phyloP scores from a whole-genome alignment of 768 basidiomycete genomes.

The Phylloporus arenicola region DNA sequence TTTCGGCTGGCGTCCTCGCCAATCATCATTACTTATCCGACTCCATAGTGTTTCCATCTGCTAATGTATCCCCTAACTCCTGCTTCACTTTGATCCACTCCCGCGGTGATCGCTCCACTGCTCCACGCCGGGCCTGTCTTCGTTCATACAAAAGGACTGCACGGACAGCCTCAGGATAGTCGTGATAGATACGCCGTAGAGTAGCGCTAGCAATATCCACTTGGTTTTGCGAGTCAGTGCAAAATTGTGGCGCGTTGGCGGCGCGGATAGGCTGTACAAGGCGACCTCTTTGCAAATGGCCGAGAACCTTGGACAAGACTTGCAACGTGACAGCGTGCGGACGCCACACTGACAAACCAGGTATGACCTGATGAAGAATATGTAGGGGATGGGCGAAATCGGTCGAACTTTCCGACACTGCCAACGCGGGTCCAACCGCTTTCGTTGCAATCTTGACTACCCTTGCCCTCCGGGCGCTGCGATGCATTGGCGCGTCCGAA shows the following conservation, averaged over 20 bases:
- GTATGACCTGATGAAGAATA: slow-evolving; percentile 57
- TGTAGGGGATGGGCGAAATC: slow-evolving; percentile 59
- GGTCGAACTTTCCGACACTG: slow-evolving; percentile 17
- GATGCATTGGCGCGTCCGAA: slow-evolving; percentile 29
- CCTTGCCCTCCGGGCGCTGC: slow-evolving; percentile 21
- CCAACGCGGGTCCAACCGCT: slow-evolving; percentile 11
- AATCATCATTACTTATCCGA: slow-evolving; percentile 21
- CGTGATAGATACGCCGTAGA: slow-evolving; percentile 41
- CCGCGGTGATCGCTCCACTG: slow-evolving; percentile 9
- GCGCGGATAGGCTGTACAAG: slow-evolving; percentile 39
- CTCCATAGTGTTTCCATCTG: slow-evolving; percentile 17
- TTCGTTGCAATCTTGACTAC: slow-evolving; percentile 18
- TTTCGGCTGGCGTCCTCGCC: slow-evolving; percentile 8
- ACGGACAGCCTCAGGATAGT: slow-evolving; percentile 45
- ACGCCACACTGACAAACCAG: slow-evolving; percentile 60
- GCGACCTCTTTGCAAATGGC: slow-evolving; percentile 46
- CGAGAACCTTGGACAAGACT: slow-evolving; percentile 42
- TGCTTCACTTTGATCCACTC: slow-evolving; percentile 18
- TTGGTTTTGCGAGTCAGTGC: slow-evolving; percentile 19
- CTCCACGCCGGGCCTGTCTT: slow-evolving; percentile 23
- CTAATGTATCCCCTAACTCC: slow-evolving; percentile 22
- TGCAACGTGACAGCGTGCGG: slow-evolving; percentile 50
- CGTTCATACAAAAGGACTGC: slow-evolving; percentile 32
- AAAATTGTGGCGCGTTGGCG: slow-evolving; percentile 17
- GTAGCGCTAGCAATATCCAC: slow-evolving; percentile 35